A percentile compares a stretch with the other conserved stretches of the same genome.
Conservation (phyloP, 176 grass and related monocot genomes). For the Poa annua region DNA sequence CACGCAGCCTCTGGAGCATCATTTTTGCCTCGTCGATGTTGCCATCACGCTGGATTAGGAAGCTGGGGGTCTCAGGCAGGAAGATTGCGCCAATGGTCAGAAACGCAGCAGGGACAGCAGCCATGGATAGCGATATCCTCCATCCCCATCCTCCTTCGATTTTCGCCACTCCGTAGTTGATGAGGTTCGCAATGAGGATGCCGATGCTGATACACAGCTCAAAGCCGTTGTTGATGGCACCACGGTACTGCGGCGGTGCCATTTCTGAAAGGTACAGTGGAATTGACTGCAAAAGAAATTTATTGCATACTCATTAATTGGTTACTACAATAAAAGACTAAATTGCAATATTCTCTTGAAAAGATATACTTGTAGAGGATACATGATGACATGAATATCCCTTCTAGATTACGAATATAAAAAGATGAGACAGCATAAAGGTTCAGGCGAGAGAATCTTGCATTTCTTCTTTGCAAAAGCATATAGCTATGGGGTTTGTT, state of each 20-base stretch:
- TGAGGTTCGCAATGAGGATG: slow-evolving; percentile 75
- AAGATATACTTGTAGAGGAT: slow-evolving; percentile 11
- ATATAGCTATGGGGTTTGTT: slow-evolving; percentile 20
- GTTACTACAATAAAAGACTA: background rate
- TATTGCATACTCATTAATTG: background rate
- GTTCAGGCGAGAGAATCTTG: background rate
- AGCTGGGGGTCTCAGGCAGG: slow-evolving; percentile 91
- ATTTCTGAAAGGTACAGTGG: slow-evolving; percentile 92
- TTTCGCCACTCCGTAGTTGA: slow-evolving; percentile 79
- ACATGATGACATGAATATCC: background rate
- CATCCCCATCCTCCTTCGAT: slow-evolving; percentile 63
- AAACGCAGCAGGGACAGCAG: slow-evolving; percentile 69
- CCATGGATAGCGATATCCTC: slow-evolving; percentile 78
- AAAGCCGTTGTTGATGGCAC: slow-evolving; percentile 78
- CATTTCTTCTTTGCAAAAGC: slow-evolving; percentile 17
- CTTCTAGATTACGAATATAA: slow-evolving; percentile 9
- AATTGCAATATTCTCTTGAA: background rate
- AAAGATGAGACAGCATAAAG: background rate
- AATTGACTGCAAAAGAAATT: slow-evolving; percentile 61
- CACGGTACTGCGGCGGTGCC: slow-evolving; percentile 78
- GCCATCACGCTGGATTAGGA: slow-evolving; percentile 61
- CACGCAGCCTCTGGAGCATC: slow-evolving; percentile 70
- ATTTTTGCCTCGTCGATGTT: slow-evolving; percentile 52
- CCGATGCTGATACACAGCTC: slow-evolving; percentile 89
- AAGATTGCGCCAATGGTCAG: slow-evolving; percentile 64